Percentiles rank a stretch among this genome's conserved stretches.
These are phyloP conservation scores for Trichoderma afroharzianum DNA, from an alignment of 2,329 filamentous ascomycete species.

Conservation along the genomic window DNA sequence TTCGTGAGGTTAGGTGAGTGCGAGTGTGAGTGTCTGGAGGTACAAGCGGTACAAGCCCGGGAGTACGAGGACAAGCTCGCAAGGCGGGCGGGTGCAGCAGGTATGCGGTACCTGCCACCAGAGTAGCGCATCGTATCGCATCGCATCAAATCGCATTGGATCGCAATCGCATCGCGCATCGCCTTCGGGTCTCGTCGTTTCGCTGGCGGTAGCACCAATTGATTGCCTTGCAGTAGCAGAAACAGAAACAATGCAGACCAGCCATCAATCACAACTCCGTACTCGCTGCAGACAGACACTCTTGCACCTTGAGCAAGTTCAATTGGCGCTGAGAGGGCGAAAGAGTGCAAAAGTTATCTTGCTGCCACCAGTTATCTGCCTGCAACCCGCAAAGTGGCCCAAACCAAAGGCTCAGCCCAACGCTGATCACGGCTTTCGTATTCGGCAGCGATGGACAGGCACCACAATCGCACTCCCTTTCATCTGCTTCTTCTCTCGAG, in stretches of 20 bases:
- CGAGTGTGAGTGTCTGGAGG: background rate
- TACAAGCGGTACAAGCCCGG: background rate
- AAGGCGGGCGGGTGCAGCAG: slow-evolving; percentile 1
- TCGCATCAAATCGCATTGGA: background rate
- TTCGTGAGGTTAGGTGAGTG: background rate
- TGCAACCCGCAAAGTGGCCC: background rate
- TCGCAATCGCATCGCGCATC: background rate
- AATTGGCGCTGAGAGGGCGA: background rate
- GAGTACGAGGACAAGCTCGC: background rate
- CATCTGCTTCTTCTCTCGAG: background rate
- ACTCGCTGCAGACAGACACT: background rate
- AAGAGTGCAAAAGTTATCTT: background rate
- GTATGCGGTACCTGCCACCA: slow-evolving; percentile 4
- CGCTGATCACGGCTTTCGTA: background rate
- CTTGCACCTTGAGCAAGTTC: background rate
- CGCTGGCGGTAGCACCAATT: background rate
- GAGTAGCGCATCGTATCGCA: background rate
- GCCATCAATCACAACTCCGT: background rate
- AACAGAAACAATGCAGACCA: background rate
- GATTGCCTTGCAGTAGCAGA: background rate
- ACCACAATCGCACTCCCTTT: background rate
- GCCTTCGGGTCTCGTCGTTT: background rate
- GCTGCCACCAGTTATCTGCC: too few relatives aligned
- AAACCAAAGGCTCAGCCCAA: background rate
- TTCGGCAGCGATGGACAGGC: background rate